These are phyloP conservation scores for Perilla frutescens DNA, from an alignment of 257 asterid species.

Conservation along the genomic window DNA sequence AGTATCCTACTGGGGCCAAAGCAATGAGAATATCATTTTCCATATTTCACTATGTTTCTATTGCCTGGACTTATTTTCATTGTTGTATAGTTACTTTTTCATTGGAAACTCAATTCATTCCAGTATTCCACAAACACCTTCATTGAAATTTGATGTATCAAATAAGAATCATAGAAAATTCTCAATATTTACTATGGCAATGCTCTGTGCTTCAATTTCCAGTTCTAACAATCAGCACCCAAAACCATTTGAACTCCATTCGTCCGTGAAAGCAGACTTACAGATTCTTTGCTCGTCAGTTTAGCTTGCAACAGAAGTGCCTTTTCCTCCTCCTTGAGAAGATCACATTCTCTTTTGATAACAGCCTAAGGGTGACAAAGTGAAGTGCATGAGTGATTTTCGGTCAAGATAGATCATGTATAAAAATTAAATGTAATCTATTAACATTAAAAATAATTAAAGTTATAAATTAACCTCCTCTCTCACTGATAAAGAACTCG, in stretches of 20 bases:
- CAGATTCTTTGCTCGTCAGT: slow-evolving; percentile 70
- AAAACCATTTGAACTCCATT: neutral
- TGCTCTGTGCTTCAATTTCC: slow-evolving; percentile 22
- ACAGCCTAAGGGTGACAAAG: slow-evolving; percentile 54
- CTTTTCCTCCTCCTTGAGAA: slow-evolving; percentile 80
- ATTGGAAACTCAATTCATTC: neutral
- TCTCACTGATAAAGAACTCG: slow-evolving; percentile 65
- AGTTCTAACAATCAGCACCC: slow-evolving; percentile 16
- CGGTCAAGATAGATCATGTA: neutral
- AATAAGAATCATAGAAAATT: neutral
- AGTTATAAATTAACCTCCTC: slow-evolving; percentile 67
- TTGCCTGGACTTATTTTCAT: neutral
- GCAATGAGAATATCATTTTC: slow-evolving; percentile 8
- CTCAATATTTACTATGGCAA: neutral
- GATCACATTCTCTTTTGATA: slow-evolving; percentile 59
- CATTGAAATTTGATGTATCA: neutral
- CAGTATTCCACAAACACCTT: slow-evolving; percentile 3
- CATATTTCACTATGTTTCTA: slow-evolving; percentile 7
- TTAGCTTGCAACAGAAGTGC: slow-evolving; percentile 68
- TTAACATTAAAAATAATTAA: slow-evolving; percentile 26
- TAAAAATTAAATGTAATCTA: slow-evolving; percentile 28
- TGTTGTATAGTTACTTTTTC: neutral
- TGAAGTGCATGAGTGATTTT: slow-evolving; percentile 25
- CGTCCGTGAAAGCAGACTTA: slow-evolving; percentile 48
- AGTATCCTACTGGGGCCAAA: neutral